These are phyloP conservation scores for Agrostemma githago DNA, from an alignment of 148 eudicot species.

Conservation along the genomic window DNA sequence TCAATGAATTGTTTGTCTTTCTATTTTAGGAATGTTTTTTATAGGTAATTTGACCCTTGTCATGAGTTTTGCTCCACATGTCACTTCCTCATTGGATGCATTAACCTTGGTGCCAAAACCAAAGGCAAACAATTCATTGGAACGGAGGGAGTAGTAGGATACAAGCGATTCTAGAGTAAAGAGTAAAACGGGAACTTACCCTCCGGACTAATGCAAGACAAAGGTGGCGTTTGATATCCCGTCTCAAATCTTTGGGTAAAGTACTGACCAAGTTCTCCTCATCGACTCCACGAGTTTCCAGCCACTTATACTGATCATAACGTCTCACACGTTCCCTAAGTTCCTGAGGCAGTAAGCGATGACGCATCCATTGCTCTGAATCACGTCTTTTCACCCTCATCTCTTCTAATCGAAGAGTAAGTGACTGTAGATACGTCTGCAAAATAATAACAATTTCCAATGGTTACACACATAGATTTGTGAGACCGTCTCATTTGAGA, in stretches of 20 bases:
- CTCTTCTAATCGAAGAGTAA: conserved; percentile 85
- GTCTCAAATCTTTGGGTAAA: conserved; percentile 79
- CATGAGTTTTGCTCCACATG: too few species aligned
- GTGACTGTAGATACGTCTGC: conserved; percentile 91
- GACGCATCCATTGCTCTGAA: conserved; percentile 98
- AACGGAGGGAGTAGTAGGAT: too few species aligned
- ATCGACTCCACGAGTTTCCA: conserved; percentile 90
- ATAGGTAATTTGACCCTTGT: too few species aligned
- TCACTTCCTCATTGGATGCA: too few species aligned
- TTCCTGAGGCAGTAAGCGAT: conserved; percentile 76
- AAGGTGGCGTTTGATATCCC: conserved; percentile 90
- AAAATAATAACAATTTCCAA: conserved; percentile 17
- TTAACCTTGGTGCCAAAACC: not conserved
- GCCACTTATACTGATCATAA: conserved; percentile 91
- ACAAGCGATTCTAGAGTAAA: not conserved
- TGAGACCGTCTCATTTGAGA: too few species aligned
- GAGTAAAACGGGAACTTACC: conserved; percentile 34
- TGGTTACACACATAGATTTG: conserved; percentile 14
- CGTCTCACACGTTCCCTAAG: conserved; percentile 86
- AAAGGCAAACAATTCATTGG: too few species aligned
- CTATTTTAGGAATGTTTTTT: too few species aligned
- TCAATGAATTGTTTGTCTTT: too few species aligned
- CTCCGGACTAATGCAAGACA: conserved; percentile 83
- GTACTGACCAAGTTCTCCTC: conserved; percentile 75
- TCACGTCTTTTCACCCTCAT: conserved; percentile 97